A percentile compares a stretch with the other conserved stretches of the same genome.
Conservation (phyloP, 1,139 yeast species). For the Kodamaea sp. region DNA sequence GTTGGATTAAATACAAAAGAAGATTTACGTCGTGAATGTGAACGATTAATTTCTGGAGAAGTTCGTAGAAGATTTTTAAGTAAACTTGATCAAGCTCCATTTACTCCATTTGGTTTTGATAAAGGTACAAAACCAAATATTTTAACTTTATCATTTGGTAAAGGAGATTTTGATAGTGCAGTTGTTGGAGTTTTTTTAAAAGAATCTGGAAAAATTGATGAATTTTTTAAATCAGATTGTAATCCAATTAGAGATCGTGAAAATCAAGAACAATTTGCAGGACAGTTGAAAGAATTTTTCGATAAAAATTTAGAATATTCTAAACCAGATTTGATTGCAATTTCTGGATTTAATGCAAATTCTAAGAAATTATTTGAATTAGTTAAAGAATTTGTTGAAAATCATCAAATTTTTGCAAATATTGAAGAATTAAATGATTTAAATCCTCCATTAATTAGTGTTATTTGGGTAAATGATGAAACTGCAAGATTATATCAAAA, state of each 20-base stretch:
- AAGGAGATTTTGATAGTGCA: constrained; percentile 82
- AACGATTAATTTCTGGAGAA: constrained; percentile 62
- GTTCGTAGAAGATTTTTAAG: constrained; percentile 66
- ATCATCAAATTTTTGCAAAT: constrained; percentile 53
- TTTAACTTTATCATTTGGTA: constrained; percentile 79
- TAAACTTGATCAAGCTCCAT: constrained; percentile 90
- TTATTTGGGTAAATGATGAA: constrained; percentile 88
- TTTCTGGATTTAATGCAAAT: constrained; percentile 82
- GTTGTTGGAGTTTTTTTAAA: constrained; percentile 77
- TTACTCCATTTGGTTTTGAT: constrained; percentile 71
- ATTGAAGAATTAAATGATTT: constrained; percentile 45
- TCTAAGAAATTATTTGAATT: constrained; percentile 60
- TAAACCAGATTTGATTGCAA: constrained; percentile 83
- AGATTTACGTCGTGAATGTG: constrained; percentile 74
- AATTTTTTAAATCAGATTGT: constrained; percentile 72
- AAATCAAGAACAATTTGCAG: constrained; percentile 53
- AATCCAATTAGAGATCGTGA: constrained; percentile 61
- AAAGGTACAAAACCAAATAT: constrained; percentile 84
- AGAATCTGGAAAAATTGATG: constrained; percentile 76
- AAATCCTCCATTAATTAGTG: constrained; percentile 46
- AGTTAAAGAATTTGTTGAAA: constrained; percentile 54
- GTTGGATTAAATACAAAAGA: constrained; percentile 79
- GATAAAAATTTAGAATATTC: constrained; percentile 34
- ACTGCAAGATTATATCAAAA: constrained; percentile 86
- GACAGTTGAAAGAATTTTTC: constrained; percentile 42